These are phyloP conservation scores for Ceratocystiopsis brevicomis DNA, from an alignment of 2,329 filamentous ascomycete genomes.

Conservation along the genomic window DNA sequence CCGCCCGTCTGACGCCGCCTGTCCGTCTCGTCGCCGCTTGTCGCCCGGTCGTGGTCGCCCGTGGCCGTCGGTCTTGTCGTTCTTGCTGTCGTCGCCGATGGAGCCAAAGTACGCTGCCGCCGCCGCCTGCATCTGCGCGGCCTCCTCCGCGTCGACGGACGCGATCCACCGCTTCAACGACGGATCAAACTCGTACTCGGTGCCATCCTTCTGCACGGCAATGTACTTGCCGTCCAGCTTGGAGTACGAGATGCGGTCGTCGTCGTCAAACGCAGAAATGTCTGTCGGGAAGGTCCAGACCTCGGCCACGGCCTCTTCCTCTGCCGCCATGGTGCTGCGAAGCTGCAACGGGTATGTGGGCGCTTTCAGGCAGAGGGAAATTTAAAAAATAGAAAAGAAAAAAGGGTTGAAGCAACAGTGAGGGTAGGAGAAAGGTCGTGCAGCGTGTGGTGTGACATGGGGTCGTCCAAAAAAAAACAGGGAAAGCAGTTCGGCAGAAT, in stretches of 20 bases:
- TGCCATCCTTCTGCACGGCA: slow-evolving; percentile 65
- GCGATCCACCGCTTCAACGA: slow-evolving; percentile 58
- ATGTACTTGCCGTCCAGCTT: slow-evolving; percentile 65
- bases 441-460: not conserved
- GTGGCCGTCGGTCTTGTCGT: not conserved
- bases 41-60: no score
- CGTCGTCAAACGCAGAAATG: slow-evolving; percentile 50
- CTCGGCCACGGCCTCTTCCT: slow-evolving; percentile 10
- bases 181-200: slow-evolving; percentile 68
- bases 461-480: not conserved
- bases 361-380: no score
- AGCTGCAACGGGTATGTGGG: no score
- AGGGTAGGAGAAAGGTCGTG: not conserved
- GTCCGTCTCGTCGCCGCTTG: no score
- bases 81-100: slow-evolving; percentile 1
- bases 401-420: no score
- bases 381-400: no score
- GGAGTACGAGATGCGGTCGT: slow-evolving; percentile 77
- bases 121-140: not conserved
- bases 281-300: slow-evolving; percentile 35
- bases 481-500: no score
- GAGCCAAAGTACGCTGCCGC: slow-evolving; percentile 1
- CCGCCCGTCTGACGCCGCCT: no score
- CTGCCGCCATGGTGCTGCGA: slow-evolving; percentile 2
- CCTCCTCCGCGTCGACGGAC: slow-evolving; percentile 16